phyloP scores from a whole-genome alignment of 139 green algal species.

The Coelastrella sp. region DNA sequence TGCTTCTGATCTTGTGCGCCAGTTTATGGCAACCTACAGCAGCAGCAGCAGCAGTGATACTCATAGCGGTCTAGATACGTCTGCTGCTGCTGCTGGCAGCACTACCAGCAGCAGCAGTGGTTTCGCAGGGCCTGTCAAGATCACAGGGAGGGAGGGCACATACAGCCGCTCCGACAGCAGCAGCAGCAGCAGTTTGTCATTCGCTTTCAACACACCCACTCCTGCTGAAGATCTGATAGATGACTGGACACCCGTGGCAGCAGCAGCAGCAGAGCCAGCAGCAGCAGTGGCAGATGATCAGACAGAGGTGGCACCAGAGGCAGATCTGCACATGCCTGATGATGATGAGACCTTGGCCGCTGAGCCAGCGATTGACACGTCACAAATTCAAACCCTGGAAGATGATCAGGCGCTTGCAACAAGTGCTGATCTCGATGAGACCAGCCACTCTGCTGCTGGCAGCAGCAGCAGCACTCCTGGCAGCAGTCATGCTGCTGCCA shows the following conservation, averaged over 20 bases:
- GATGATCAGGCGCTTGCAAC: neutral
- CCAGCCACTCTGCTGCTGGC: neutral
- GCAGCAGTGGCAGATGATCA: neutral
- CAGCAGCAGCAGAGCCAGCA: neutral
- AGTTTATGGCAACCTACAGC: constrained; percentile 21
- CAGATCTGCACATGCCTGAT: neutral
- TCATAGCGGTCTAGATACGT: too few relatives aligned
- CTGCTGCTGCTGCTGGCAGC: neutral
- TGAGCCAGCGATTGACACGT: neutral
- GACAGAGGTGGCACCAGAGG: neutral
- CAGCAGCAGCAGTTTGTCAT: neutral
- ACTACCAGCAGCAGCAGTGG: neutral
- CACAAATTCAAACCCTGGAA: too few relatives aligned
- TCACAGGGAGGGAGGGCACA: too few relatives aligned
- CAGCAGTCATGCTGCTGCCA: neutral
- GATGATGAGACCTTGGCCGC: neutral
- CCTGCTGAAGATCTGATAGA: neutral
- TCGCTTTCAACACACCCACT: neutral
- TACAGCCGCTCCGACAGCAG: neutral
- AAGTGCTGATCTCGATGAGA: neutral
- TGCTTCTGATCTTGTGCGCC: constrained; percentile 33
- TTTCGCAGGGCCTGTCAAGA: neutral
- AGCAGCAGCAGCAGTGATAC: neutral
- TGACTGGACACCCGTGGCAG: neutral
- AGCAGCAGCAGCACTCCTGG: neutral